phyloP scores from a whole-genome alignment of 2,329 filamentous ascomycete genomes.

The Monilinia polystroma region DNA sequence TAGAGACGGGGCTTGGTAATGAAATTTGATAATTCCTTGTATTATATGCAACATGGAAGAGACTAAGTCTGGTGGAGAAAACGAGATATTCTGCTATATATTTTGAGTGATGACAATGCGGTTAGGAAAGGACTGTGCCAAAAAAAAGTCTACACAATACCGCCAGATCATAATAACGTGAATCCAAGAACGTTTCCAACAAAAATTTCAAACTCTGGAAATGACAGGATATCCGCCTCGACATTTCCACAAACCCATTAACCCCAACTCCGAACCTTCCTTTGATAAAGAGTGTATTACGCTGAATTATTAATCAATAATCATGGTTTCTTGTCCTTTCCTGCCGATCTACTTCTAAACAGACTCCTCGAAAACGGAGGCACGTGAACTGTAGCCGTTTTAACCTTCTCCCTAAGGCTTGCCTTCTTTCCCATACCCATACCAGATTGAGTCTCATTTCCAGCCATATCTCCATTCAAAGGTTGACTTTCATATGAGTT shows the following conservation, averaged over 20 bases:
- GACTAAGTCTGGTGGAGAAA: neutral
- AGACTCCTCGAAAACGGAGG: conserved; percentile 20
- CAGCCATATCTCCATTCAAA: conserved; percentile 1
- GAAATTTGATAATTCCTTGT: no score
- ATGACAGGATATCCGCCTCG: conserved; percentile 16
- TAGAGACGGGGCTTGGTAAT: no score
- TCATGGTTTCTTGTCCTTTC: conserved; percentile 20
- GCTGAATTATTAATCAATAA: no score
- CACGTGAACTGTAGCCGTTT: conserved; percentile 20
- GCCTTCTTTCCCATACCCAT: conserved; percentile 13
- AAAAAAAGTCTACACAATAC: neutral
- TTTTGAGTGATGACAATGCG: neutral
- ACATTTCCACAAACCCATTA: neutral
- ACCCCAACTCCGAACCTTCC: neutral
- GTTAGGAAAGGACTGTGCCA: neutral
- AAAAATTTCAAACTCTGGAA: neutral
- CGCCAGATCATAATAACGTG: neutral
- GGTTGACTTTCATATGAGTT: conserved; percentile 15
- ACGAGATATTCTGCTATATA: neutral
- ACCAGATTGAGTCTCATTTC: neutral
- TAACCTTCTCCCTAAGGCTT: conserved; percentile 15
- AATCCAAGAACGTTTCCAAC: neutral
- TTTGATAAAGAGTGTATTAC: neutral
- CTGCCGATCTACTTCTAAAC: conserved; percentile 21
- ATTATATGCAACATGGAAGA: no score